Evolutionary conservation across 1,139 yeast species (phyloP), one percentile per base, ranked within the genome.

Genomic region (Arxiozyma heterogenica): DNA sequence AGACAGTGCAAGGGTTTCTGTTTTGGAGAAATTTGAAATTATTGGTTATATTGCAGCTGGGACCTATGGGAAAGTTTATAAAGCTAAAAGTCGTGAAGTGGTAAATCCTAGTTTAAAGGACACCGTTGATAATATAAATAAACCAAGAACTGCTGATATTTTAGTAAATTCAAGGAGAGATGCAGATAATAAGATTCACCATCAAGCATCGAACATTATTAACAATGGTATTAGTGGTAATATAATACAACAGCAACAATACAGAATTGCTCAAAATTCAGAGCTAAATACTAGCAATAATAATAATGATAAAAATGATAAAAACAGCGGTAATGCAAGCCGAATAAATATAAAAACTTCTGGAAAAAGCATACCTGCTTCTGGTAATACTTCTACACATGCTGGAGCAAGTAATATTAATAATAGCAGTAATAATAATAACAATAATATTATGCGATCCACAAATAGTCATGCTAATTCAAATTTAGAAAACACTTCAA

Each of bases 41-140:
- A 73, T 89, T 39, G 99, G 99, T 0, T 93, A 93, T 70, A 94
- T 93, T 57, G 98, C 98, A 0, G 96, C 98, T 0, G 99, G 99
- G 44, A 93, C 99, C 0, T 93, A 93, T 69, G 99, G 99, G 54
- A 83, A 94, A 60, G 99, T 93, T 34, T 94, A 90, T 73, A 93
- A 93, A 68, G 98, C 98, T 18, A 80, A 78, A 59, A 73, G 78
- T 34, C 47, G 47, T 21, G 38, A 39, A 20, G 27, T 38, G 12
- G 75, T 75, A 61, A 72, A 70, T 39, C 71, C 30, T 15, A 41
- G 18, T 20, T 25, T 45, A 12, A 22, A 38, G 21, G 49, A 71
- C 47, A 64, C 64, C 58, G 58, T 59, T 49, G 60, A 51, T 45
- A 60, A 50, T 18, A 12, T 30, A 20, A 45, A 45, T 30, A 38